Conservation (phyloP, 176 grass and related monocot genomes). For the Ampelocalamus luodianensis region DNA sequence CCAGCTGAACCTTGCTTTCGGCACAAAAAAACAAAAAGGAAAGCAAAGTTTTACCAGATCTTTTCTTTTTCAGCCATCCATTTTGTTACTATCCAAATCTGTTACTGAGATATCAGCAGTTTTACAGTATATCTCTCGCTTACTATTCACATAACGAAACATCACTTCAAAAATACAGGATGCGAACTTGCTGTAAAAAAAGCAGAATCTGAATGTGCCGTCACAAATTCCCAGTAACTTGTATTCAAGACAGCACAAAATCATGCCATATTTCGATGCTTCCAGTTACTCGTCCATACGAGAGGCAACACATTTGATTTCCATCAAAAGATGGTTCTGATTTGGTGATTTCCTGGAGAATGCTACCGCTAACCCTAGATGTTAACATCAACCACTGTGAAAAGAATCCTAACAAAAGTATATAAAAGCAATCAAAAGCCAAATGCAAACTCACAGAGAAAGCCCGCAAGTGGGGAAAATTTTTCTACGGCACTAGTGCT, state of each 20-base stretch:
- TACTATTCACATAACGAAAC: neutral
- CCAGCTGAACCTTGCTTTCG: constrained; percentile 20
- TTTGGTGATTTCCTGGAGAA: neutral
- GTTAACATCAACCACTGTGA: neutral
- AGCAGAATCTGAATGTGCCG: neutral
- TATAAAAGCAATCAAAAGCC: neutral
- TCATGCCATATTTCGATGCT: neutral
- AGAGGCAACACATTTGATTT: neutral
- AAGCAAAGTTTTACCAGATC: neutral
- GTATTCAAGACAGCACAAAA: neutral
- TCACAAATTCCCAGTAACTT: neutral
- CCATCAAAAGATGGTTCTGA: neutral
- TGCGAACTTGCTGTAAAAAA: too few species aligned
- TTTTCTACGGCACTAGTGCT: too few species aligned
- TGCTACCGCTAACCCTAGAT: neutral
- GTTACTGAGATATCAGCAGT: neutral
- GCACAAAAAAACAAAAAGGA: neutral
- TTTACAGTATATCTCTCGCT: neutral
- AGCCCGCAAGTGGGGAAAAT: neutral
- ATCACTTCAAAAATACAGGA: neutral
- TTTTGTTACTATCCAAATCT: neutral
- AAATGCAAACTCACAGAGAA: neutral
- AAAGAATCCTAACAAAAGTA: neutral
- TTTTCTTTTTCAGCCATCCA: neutral
- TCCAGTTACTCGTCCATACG: neutral